These are phyloP conservation scores for Trichoderma asperellum DNA, from an alignment of 2,329 filamentous ascomycete genomes.

Conservation along the genomic window DNA sequence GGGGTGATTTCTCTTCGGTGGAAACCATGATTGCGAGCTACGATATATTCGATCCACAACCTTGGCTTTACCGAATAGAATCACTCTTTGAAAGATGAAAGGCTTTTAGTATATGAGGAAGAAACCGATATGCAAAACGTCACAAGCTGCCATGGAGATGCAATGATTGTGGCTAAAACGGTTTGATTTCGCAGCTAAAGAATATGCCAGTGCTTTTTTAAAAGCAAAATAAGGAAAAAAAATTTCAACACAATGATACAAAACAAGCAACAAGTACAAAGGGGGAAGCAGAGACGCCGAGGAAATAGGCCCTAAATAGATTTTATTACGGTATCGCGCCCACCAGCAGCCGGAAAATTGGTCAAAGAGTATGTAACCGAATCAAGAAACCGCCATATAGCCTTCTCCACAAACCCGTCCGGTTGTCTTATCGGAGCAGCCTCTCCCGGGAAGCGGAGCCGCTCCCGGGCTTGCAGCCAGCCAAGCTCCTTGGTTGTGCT, in stretches of 20 bases:
- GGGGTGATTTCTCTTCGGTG: background rate
- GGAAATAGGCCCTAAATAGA: background rate
- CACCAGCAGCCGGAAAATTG: background rate
- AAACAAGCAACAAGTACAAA: background rate
- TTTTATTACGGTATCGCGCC: background rate
- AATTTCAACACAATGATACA: background rate
- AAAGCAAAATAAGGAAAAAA: background rate
- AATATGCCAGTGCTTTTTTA: background rate
- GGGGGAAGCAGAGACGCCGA: background rate
- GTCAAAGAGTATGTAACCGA: slow-evolving; percentile 5
- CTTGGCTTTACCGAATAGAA: background rate
- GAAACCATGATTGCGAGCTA: background rate
- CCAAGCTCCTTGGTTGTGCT: background rate
- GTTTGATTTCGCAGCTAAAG: background rate
- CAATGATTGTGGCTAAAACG: background rate
- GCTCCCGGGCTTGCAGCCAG: slow-evolving; percentile 3
- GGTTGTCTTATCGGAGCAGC: slow-evolving; percentile 4
- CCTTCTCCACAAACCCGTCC: slow-evolving; percentile 4
- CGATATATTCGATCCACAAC: background rate
- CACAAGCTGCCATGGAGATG: background rate
- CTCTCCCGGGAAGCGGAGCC: slow-evolving; percentile 10
- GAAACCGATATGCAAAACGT: background rate
- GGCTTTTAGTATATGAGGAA: background rate
- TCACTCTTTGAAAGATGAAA: background rate
- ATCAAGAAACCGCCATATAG: slow-evolving; percentile 21